Percentiles rank a stretch among this genome's conserved stretches.
Conservation (phyloP, 2,329 filamentous ascomycete genomes). For the Helminthosporium solani region DNA sequence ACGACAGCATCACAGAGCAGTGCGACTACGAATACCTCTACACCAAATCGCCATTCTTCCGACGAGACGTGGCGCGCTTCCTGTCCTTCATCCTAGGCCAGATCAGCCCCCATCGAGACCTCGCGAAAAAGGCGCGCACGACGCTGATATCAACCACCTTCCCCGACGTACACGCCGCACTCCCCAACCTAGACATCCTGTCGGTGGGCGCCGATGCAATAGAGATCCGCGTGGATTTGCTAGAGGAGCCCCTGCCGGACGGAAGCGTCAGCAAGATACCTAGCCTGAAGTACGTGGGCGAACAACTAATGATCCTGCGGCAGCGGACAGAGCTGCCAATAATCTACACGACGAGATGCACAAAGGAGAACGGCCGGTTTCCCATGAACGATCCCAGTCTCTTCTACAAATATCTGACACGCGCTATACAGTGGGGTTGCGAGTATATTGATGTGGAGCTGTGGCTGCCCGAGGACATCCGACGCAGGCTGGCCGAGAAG, state of each 20-base stretch:
- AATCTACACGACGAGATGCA: constrained; percentile 83
- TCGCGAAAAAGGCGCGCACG: constrained; percentile 75
- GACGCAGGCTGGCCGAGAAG: constrained; percentile 64
- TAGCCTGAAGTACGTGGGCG: constrained; percentile 79
- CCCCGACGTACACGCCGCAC: constrained; percentile 76
- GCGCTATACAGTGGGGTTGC: constrained; percentile 84
- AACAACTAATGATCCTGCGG: constrained; percentile 80
- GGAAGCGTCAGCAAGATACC: constrained; percentile 66
- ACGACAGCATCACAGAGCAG: constrained; percentile 62
- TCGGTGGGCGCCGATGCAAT: constrained; percentile 85
- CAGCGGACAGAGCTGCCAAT: constrained; percentile 87
- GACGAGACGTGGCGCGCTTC: constrained; percentile 75
- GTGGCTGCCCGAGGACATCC: constrained; percentile 78
- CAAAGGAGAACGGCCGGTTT: constrained; percentile 77
- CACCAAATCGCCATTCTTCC: constrained; percentile 68
- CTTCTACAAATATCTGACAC: constrained; percentile 77
- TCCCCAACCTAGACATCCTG: constrained; percentile 82
- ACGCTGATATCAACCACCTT: constrained; percentile 89
- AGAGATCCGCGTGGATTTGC: constrained; percentile 78
- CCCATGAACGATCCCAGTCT: constrained; percentile 76
- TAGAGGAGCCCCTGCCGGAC: constrained; percentile 68
- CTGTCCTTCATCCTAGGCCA: constrained; percentile 78
- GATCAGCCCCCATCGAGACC: constrained; percentile 72
- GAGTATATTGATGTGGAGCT: constrained; percentile 89
- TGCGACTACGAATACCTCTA: constrained; percentile 90